Conservation (phyloP, 1,139 yeast genomes). For the Pichia cactophila region DNA sequence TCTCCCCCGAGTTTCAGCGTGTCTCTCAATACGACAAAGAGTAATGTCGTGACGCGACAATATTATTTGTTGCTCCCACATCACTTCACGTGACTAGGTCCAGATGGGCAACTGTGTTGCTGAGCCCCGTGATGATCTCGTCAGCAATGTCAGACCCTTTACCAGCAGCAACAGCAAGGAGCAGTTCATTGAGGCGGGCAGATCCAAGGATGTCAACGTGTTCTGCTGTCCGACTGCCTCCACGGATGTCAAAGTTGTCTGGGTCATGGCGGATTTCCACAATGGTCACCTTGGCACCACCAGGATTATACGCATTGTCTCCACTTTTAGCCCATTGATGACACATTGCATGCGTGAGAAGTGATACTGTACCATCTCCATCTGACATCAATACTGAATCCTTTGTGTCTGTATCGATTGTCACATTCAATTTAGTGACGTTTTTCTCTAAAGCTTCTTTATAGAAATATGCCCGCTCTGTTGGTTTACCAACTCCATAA, state of each 20-base stretch:
- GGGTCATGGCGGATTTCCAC: constrained; percentile 95
- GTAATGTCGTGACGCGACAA: not conserved
- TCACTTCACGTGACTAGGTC: not conserved
- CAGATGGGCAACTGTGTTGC: constrained; percentile 44
- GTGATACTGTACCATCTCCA: constrained; percentile 93
- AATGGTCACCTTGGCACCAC: constrained; percentile 57
- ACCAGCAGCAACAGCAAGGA: constrained; percentile 79
- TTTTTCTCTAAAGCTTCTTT: constrained; percentile 49
- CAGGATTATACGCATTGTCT: constrained; percentile 76
- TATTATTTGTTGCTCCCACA: no score
- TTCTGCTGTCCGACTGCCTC: constrained; percentile 96
- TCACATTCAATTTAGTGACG: constrained; percentile 47
- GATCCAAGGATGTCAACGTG: constrained; percentile 95
- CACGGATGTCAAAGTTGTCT: constrained; percentile 85
- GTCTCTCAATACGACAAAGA: not conserved
- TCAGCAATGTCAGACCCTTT: constrained; percentile 59
- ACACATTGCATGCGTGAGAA: constrained; percentile 68
- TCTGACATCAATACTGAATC: constrained; percentile 74
- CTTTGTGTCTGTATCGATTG: constrained; percentile 52
- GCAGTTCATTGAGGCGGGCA: constrained; percentile 80
- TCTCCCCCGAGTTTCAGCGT: not conserved
- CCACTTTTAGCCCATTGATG: constrained; percentile 72
- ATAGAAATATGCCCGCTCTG: constrained; percentile 87
- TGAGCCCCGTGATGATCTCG: constrained; percentile 50
- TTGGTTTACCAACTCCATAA: constrained; percentile 93